These are phyloP conservation scores for Saccharomyces hybrid DNA, from an alignment of 1,139 yeast genomes.

Conservation along the genomic window DNA sequence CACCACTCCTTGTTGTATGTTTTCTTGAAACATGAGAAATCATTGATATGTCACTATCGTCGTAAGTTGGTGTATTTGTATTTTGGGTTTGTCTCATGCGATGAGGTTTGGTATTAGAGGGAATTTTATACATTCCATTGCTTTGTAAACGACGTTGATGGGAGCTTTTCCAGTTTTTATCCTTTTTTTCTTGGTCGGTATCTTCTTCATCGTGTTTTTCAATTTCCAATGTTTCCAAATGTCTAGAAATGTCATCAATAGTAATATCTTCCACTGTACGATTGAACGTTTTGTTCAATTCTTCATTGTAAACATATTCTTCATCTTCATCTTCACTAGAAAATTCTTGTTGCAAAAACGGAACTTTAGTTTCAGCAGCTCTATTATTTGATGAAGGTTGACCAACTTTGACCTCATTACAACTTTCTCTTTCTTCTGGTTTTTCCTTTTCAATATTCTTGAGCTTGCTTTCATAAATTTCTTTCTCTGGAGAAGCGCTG, in stretches of 20 bases:
- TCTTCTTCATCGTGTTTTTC: conserved; percentile 18
- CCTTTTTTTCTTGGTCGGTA: conserved; percentile 2
- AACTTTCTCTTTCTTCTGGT: conserved; percentile 6
- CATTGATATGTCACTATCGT: conserved; percentile 33
- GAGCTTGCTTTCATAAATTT: conserved; percentile 1
- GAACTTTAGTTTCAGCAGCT: conserved; percentile 14
- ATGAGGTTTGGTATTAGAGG: conserved; percentile 25
- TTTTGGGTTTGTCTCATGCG: conserved; percentile 20
- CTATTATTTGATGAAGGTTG: conserved; percentile 7
- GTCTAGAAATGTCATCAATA: conserved; percentile 33
- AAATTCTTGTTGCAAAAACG: conserved; percentile 26
- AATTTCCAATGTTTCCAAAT: conserved; percentile 31
- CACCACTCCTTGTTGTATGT: conserved; percentile 29
- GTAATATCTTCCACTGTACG: conserved; percentile 34
- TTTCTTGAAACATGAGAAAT: conserved; percentile 29
- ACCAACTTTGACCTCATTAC: conserved; percentile 1
- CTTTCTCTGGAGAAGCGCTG: conserved; percentile 4
- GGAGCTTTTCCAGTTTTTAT: conserved; percentile 3
- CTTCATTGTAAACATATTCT: conserved; percentile 32
- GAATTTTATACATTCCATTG: conserved; percentile 23
- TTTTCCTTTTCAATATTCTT: conserved; percentile 1
- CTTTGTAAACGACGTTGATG: conserved; percentile 11
- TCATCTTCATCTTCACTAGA: conserved; percentile 31
- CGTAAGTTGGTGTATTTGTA: conserved; percentile 21
- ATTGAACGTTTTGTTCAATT: conserved; percentile 32